Evolutionary conservation across 2,329 filamentous ascomycete genomes (phyloP).

Genomic region (Daldinia sp.): DNA sequence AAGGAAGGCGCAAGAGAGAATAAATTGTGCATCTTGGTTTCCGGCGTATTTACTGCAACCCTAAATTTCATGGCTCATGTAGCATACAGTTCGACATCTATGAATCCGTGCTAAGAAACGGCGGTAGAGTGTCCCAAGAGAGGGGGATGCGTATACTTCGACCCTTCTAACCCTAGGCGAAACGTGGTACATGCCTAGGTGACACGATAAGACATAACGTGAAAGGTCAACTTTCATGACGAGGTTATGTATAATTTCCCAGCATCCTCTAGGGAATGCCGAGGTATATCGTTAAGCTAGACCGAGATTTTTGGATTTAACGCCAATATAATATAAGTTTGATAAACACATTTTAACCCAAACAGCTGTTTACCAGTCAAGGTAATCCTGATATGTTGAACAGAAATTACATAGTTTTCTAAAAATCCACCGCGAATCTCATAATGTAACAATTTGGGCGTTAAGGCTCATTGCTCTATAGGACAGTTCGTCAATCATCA

Average conservation of each 20-base stretch:
- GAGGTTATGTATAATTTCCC: not conserved
- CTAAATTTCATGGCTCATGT: not conserved
- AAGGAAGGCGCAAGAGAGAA: no score
- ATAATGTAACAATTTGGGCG: constrained; percentile 2
- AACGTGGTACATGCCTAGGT: no score
- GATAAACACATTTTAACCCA: not conserved
- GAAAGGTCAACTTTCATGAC: no score
- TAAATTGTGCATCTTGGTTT: no score
- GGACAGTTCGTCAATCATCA: not conserved
- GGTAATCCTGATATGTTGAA: not conserved
- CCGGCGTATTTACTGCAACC: not conserved
- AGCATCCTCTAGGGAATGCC: not conserved
- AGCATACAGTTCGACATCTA: not conserved
- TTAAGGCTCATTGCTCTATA: not conserved
- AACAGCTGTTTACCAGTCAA: not conserved
- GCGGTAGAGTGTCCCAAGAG: no score
- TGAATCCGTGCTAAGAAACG: no score
- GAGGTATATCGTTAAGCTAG: no score
- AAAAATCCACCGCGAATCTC: not conserved
- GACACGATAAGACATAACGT: no score
- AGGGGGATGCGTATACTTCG: no score
- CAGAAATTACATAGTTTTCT: not conserved
- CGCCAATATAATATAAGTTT: not conserved
- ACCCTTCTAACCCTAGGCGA: no score
- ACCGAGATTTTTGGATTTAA: no score